These are phyloP conservation scores for Coprinopsis cinerea DNA, from an alignment of 768 basidiomycete species.

Conservation along the genomic window DNA sequence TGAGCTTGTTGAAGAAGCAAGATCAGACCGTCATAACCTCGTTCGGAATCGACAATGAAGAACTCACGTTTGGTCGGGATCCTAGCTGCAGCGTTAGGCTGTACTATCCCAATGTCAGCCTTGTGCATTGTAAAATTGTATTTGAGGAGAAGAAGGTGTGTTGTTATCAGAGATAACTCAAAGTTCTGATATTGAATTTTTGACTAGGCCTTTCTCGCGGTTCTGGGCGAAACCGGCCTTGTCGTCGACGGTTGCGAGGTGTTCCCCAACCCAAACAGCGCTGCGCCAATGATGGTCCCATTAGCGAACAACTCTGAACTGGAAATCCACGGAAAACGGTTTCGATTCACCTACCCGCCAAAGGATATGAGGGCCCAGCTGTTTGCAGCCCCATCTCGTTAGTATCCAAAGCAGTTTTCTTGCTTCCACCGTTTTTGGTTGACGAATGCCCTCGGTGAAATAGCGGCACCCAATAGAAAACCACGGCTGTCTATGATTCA, in stretches of 20 bases:
- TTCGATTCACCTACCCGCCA: conserved; percentile 70
- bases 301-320: conserved; percentile 61
- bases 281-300: conserved; percentile 48
- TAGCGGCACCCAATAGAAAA: conserved; percentile 35
- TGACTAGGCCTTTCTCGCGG: conserved; percentile 60
- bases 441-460: neutral
- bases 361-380: conserved; percentile 56
- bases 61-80: conserved; percentile 66
- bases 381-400: conserved; percentile 45
- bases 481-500: conserved; percentile 73
- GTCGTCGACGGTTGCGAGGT: conserved; percentile 59
- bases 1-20: conserved; percentile 55
- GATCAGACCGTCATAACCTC: conserved; percentile 47
- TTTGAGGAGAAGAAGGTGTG: conserved; percentile 62
- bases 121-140: conserved; percentile 60
- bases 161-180: neutral
- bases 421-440: conserved; percentile 3
- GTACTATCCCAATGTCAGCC: conserved; percentile 59
- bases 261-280: conserved; percentile 34
- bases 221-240: conserved; percentile 53
- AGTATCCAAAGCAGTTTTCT: too few relatives aligned
- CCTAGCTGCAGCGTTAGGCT: conserved; percentile 58
- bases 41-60: conserved; percentile 66
- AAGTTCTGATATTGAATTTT: neutral
- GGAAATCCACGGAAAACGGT: conserved; percentile 63